phyloP scores from a whole-genome alignment of 441 rosid species.

The Macaranga tanarius region DNA sequence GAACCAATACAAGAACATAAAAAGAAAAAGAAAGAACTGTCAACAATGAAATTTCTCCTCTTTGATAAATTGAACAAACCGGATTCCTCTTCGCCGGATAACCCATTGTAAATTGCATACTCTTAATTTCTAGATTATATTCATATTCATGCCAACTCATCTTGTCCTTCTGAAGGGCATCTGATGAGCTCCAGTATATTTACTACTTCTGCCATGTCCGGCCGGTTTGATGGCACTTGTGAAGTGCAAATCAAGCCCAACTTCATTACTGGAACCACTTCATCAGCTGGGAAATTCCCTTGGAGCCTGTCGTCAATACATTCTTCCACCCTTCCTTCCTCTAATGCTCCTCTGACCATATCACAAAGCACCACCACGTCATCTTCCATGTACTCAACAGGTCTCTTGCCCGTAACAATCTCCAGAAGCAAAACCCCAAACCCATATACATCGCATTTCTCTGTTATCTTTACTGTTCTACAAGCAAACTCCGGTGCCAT shows the following conservation, averaged over 20 bases:
- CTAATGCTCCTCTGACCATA: constrained; percentile 83
- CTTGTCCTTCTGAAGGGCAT: constrained; percentile 88
- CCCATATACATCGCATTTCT: constrained; percentile 86
- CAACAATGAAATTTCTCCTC: constrained; percentile 37
- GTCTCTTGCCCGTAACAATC: constrained; percentile 80
- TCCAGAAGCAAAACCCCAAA: constrained; percentile 82
- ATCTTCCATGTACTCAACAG: constrained; percentile 97
- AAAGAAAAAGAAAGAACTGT: constrained; percentile 19
- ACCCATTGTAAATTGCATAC: constrained; percentile 30
- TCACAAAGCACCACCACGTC: constrained; percentile 93
- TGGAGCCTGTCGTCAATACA: constrained; percentile 66
- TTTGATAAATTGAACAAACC: constrained; percentile 44
- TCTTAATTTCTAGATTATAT: constrained; percentile 11
- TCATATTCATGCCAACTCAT: constrained; percentile 49
- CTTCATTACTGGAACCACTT: constrained; percentile 84
- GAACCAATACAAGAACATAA: constrained; percentile 30
- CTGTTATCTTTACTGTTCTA: constrained; percentile 81
- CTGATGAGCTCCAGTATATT: constrained; percentile 87
- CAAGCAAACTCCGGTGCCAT: constrained; percentile 97
- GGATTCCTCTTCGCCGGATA: constrained; percentile 88
- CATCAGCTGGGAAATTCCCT: constrained; percentile 73
- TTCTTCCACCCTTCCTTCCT: constrained; percentile 84
- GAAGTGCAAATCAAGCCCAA: constrained; percentile 90
- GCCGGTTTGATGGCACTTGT: constrained; percentile 95
- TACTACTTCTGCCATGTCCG: constrained; percentile 91